phyloP scores from a whole-genome alignment of 306 rosid genomes.

The Benincasa hispida region DNA sequence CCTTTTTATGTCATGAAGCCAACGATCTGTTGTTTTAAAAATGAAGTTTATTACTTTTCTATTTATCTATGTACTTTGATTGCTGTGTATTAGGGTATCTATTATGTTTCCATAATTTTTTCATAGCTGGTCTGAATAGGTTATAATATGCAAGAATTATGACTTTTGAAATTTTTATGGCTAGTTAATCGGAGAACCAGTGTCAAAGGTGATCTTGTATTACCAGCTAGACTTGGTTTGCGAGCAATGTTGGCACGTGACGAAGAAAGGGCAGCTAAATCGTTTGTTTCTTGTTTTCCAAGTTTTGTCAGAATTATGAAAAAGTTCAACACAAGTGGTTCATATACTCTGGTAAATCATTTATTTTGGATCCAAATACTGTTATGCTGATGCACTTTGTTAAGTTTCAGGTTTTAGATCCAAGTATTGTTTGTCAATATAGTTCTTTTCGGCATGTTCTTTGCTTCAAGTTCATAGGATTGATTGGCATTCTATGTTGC shows the following conservation, averaged over 20 bases:
- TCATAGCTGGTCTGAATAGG: not conserved
- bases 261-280: conserved; percentile 61
- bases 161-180: conserved; percentile 25
- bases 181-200: conserved; percentile 41
- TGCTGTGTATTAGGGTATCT: not conserved
- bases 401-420: not conserved
- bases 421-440: not conserved
- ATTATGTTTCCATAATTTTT: not conserved
- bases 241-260: conserved; percentile 65
- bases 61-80: not conserved
- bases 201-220: conserved; percentile 45
- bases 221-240: conserved; percentile 52
- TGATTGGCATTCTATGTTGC: conserved; percentile 17
- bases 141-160: not conserved
- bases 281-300: conserved; percentile 71
- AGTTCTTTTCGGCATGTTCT: not conserved
- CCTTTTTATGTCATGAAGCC: not conserved
- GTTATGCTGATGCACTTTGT: not conserved
- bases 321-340: conserved; percentile 78
- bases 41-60: not conserved
- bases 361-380: not conserved
- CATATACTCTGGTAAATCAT: conserved; percentile 73
- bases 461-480: conserved; percentile 5
- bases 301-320: conserved; percentile 86
- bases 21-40: not conserved